Percentiles rank a stretch among this genome's conserved stretches.
Conservation (phyloP, 306 rosid species). For the Adenanthera pavonina region DNA sequence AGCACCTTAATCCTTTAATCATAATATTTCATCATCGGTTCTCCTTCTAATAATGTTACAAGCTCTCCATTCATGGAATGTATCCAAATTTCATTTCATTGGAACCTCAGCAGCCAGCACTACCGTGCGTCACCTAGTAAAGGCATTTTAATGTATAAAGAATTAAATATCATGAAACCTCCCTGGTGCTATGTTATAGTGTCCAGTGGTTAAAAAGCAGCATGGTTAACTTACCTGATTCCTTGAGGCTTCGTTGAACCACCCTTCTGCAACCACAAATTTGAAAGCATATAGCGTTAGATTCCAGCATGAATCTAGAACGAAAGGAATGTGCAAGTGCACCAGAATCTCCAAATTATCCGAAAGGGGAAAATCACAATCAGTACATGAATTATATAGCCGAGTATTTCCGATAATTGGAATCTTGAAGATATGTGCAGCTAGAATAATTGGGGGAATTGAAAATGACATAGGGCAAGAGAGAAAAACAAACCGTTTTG, state of each 20-base stretch:
- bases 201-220: background rate
- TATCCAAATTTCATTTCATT: background rate
- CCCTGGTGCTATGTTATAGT: background rate
- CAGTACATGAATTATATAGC: background rate
- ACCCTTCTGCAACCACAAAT: slow-evolving; percentile 58
- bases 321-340: background rate
- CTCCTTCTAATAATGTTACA: background rate
- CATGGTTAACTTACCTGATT: slow-evolving; percentile 54
- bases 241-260: slow-evolving; percentile 62
- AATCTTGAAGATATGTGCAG: background rate
- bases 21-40: background rate
- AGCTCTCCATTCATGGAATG: background rate
- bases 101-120: background rate
- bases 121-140: background rate
- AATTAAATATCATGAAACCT: background rate
- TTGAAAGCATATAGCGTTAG: slow-evolving; percentile 12
- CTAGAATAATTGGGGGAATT: background rate
- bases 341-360: background rate
- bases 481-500: slow-evolving; percentile 47
- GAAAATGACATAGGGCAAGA: background rate
- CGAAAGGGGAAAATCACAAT: background rate
- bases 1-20: background rate
- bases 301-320: background rate
- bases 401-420: background rate
- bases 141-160: background rate